Evolutionary conservation across 441 rosid genomes (phyloP).

Genomic region (Metrosideros polymorpha): DNA sequence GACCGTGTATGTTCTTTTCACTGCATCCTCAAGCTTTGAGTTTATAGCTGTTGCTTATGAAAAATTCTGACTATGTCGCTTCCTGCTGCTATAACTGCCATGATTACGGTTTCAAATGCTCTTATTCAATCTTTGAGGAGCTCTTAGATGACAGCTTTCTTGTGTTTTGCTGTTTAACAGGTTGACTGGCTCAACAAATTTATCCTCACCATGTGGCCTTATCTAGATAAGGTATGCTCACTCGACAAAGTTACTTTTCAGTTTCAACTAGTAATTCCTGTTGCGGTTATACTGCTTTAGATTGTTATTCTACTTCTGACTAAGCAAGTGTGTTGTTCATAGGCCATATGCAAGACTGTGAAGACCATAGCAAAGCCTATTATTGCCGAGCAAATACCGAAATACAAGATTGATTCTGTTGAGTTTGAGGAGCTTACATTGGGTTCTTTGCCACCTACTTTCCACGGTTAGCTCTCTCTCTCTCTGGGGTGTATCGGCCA

Average conservation of each 20-base stretch:
- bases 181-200: constrained; percentile 69
- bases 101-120: background rate
- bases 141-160: background rate
- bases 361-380: constrained; percentile 47
- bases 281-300: background rate
- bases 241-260: background rate
- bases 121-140: background rate
- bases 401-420: constrained; percentile 57
- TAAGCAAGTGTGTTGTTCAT: constrained; percentile 7
- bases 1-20: constrained; percentile 44
- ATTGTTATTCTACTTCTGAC: background rate
- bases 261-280: background rate
- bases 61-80: background rate
- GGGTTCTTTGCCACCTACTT: constrained; percentile 57
- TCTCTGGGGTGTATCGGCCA: background rate
- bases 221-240: constrained; percentile 36
- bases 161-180: constrained; percentile 15
- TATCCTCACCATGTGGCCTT: constrained; percentile 58
- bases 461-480: constrained; percentile 32
- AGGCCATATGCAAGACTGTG: constrained; percentile 58
- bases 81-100: background rate
- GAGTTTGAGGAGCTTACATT: constrained; percentile 59
- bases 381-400: constrained; percentile 56
- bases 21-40: background rate
- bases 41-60: background rate